Evolutionary conservation across 331 rosid species (phyloP).

Genomic region (Telfairia occidentalis): DNA sequence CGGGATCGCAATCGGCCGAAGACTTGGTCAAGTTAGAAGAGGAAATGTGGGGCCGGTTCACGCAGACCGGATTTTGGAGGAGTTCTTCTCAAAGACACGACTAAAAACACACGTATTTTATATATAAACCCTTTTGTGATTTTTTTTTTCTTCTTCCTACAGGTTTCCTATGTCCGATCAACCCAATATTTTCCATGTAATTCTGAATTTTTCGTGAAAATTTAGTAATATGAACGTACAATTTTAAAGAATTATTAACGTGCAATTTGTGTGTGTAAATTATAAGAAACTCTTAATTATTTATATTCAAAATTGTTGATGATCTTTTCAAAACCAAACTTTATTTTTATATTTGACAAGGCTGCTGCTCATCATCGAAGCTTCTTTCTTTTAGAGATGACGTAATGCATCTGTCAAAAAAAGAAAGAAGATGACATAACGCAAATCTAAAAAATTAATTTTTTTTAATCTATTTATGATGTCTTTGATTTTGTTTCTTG

Average conservation of each 20-base stretch:
- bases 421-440: too few species aligned
- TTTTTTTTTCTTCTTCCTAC: background rate
- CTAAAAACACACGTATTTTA: background rate
- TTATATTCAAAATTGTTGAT: too few species aligned
- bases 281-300: background rate
- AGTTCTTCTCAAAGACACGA: slow-evolving; percentile 23
- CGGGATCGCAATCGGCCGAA: background rate
- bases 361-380: background rate
- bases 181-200: background rate
- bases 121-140: background rate
- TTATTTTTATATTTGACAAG: background rate
- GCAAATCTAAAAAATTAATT: too few species aligned
- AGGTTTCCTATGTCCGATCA: background rate
- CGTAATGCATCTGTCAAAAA: too few species aligned
- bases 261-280: background rate
- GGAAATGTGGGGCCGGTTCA: slow-evolving; percentile 38
- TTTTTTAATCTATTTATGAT: too few species aligned
- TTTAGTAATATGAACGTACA: background rate
- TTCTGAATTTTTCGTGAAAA: background rate
- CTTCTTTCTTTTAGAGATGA: too few species aligned
- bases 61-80: slow-evolving; percentile 48
- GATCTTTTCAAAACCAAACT: background rate
- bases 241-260: background rate
- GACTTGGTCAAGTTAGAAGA: slow-evolving; percentile 22
- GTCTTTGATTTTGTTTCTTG: too few species aligned